Percentiles rank a stretch among this genome's conserved stretches.
phyloP scores from a whole-genome alignment of 106 monocot species.

The Dendrobium chrysotoxum region DNA sequence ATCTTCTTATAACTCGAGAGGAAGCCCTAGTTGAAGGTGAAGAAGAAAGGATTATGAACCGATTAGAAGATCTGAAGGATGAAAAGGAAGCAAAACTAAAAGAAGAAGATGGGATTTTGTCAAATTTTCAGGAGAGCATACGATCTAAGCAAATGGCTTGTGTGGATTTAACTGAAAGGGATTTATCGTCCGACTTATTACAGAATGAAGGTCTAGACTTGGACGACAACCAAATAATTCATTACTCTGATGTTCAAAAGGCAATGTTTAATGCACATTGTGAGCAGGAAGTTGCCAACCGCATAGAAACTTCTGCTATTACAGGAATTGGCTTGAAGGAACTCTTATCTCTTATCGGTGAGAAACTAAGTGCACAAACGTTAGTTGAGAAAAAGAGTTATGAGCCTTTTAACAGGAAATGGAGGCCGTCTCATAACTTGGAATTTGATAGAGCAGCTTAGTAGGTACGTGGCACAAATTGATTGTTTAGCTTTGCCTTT shows the following conservation, averaged over 20 bases:
- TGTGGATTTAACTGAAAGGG: not conserved
- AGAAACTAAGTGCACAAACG: constrained; percentile 39
- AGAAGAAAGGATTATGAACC: constrained; percentile 8
- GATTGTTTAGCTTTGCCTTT: not conserved
- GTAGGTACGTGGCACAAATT: constrained; percentile 10
- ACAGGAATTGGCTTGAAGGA: constrained; percentile 75
- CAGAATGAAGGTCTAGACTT: too few species aligned
- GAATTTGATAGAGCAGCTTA: constrained; percentile 27
- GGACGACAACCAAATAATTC: too few species aligned
- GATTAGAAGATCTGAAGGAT: constrained; percentile 3
- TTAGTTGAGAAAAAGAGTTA: constrained; percentile 19
- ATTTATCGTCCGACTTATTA: too few species aligned
- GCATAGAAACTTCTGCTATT: constrained; percentile 71
- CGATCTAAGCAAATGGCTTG: not conserved
- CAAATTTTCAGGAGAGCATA: not conserved
- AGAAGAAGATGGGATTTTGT: not conserved
- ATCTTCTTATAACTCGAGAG: constrained; percentile 44
- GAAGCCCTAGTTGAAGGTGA: constrained; percentile 20
- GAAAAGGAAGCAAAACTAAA: not conserved
- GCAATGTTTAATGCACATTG: too few species aligned
- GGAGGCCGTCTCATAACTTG: constrained; percentile 49
- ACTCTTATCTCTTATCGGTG: constrained; percentile 54
- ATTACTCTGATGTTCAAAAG: too few species aligned
- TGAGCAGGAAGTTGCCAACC: not conserved
- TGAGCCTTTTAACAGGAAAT: constrained; percentile 64